Evolutionary conservation across 768 basidiomycete genomes (phyloP).

Genomic region (Cubamyces lactineus): DNA sequence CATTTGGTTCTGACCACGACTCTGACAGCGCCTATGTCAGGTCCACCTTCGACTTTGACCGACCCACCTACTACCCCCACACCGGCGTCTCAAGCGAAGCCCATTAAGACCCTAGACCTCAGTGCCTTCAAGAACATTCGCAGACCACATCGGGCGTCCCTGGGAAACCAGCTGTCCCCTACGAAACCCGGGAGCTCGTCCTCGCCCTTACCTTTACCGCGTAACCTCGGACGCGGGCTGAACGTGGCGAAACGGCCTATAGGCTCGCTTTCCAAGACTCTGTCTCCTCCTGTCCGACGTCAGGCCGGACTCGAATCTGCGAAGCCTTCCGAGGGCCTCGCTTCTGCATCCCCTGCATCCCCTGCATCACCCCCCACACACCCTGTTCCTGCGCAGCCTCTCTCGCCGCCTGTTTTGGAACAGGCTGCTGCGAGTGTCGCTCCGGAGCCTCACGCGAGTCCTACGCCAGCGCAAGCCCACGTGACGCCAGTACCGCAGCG

Average conservation of each 20-base stretch:
- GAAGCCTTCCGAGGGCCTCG: no score
- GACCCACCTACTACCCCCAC: not conserved
- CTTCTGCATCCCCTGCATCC: no score
- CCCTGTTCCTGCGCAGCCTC: no score
- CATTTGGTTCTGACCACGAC: not conserved
- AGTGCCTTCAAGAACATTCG: slow-evolving; percentile 6
- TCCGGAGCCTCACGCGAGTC: no score
- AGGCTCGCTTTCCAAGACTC: not conserved
- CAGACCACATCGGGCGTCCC: not conserved
- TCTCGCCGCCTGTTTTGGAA: no score
- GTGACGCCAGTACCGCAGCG: not conserved
- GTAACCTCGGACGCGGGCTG: not conserved
- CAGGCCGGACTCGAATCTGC: not conserved
- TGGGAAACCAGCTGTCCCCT: not conserved
- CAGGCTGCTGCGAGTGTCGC: no score
- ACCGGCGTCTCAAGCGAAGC: not conserved
- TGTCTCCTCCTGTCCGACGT: not conserved
- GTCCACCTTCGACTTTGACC: not conserved
- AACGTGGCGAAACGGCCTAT: not conserved
- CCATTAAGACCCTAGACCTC: slow-evolving; percentile 8
- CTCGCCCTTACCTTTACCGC: not conserved
- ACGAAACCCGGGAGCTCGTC: not conserved
- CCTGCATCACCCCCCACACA: no score
- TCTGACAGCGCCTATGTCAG: not conserved
- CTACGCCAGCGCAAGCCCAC: no score